Evolutionary conservation across 805 yeast genomes (phyloP).

Genomic region (Nakazawaea populi): DNA sequence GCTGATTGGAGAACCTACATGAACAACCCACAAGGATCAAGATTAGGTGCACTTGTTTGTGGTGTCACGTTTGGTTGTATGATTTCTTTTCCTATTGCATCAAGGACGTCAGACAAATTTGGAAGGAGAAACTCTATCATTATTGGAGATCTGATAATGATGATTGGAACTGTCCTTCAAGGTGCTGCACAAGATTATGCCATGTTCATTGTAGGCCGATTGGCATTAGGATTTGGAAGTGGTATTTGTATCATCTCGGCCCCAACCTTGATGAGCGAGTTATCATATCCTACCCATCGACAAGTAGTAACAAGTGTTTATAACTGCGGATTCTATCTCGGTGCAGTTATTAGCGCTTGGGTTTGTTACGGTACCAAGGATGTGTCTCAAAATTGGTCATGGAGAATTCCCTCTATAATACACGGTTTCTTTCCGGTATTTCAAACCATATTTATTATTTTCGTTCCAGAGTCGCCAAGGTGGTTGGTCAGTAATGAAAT

Average conservation of each 20-base stretch:
- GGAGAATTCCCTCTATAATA: constrained; percentile 51
- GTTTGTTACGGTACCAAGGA: constrained; percentile 34
- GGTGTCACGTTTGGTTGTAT: constrained; percentile 35
- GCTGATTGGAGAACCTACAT: constrained; percentile 33
- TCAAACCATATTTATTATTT: constrained; percentile 27
- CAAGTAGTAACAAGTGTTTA: constrained; percentile 35
- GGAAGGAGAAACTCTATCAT: constrained; percentile 59
- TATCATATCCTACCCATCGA: constrained; percentile 42
- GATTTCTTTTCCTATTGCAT: constrained; percentile 1
- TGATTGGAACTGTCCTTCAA: constrained; percentile 52
- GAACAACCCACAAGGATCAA: constrained; percentile 31
- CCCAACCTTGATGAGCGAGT: constrained; percentile 44
- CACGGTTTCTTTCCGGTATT: constrained; percentile 43
- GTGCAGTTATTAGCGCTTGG: constrained; percentile 42
- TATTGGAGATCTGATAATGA: constrained; percentile 45
- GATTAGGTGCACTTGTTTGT: constrained; percentile 34
- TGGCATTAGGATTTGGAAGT: constrained; percentile 43
- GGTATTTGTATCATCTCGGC: constrained; percentile 35
- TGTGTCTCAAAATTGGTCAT: constrained; percentile 30
- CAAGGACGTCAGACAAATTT: constrained; percentile 27
- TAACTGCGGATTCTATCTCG: constrained; percentile 45
- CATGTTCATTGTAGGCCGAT: constrained; percentile 36
- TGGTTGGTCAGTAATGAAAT: constrained; percentile 54
- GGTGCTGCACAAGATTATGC: constrained; percentile 30
- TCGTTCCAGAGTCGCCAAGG: constrained; percentile 67